Percentiles rank a stretch among this genome's conserved stretches.
phyloP scores from a whole-genome alignment of 306 rosid species.

The Nissolia schottii region DNA sequence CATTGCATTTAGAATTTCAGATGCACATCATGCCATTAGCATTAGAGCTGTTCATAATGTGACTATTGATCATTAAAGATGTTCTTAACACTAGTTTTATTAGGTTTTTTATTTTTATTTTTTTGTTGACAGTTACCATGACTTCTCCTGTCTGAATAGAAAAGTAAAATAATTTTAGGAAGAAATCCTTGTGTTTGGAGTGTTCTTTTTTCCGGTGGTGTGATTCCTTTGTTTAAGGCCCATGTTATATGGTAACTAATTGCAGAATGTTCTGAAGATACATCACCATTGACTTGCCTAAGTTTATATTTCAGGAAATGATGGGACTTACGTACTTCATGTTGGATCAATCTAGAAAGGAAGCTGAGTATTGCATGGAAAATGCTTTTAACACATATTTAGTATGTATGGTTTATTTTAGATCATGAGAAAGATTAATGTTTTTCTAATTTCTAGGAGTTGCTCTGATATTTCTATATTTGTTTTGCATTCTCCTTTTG shows the following conservation, averaged over 20 bases:
- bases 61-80: not conserved
- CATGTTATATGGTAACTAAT: not conserved
- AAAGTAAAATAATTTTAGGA: not conserved
- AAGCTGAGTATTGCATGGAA: constrained; percentile 99
- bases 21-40: not conserved
- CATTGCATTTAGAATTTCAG: not conserved
- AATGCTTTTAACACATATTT: constrained; percentile 86
- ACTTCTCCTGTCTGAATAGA: not conserved
- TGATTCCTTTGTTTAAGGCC: not conserved
- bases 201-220: not conserved
- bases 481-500: constrained; percentile 11
- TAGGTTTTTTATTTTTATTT: not conserved
- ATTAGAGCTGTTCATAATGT: not conserved
- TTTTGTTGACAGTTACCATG: not conserved
- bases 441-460: constrained; percentile 4
- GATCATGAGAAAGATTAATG: not conserved
- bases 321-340: constrained; percentile 91
- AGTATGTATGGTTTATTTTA: constrained; percentile 53
- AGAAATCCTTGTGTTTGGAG: not conserved
- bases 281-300: constrained; percentile 14
- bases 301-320: constrained; percentile 75
- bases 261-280: not conserved
- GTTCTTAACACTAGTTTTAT: not conserved
- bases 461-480: constrained; percentile 14
- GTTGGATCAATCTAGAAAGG: constrained; percentile 93